phyloP scores from a whole-genome alignment of 1,284 basidiomycete species.

The Schizophyllum commune region DNA sequence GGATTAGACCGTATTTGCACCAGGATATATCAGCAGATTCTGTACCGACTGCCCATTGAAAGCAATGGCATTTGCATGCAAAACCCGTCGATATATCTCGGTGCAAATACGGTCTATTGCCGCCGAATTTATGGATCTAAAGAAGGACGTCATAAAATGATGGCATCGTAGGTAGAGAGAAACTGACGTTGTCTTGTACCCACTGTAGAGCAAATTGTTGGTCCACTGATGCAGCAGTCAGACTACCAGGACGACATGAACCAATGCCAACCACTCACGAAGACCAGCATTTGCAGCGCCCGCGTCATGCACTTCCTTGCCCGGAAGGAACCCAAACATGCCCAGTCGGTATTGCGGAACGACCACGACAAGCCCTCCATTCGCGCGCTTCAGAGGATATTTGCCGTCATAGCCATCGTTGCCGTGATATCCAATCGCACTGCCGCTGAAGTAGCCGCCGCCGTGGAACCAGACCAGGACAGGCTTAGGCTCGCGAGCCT shows the following conservation, averaged over 20 bases:
- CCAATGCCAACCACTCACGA: too few species aligned
- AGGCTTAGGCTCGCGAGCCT: background rate
- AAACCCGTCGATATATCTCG: too few species aligned
- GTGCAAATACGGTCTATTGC: too few species aligned
- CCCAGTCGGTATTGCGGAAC: constrained; percentile 29
- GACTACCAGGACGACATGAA: too few species aligned
- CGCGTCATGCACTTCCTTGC: background rate
- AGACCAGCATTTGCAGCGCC: background rate
- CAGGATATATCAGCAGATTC: too few species aligned
- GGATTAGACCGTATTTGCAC: too few species aligned
- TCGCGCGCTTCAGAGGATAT: background rate
- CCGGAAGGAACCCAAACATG: constrained; percentile 27
- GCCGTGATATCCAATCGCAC: background rate
- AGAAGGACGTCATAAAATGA: too few species aligned
- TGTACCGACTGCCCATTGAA: too few species aligned
- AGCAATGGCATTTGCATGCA: too few species aligned
- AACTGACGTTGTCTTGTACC: background rate
- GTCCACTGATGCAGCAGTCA: background rate
- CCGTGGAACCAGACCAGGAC: background rate
- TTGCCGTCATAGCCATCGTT: background rate
- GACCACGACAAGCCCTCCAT: constrained; percentile 17
- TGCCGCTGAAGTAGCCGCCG: background rate
- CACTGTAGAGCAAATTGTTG: background rate
- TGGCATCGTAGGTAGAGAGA: too few species aligned
- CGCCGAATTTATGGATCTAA: too few species aligned